phyloP scores from a whole-genome alignment of 805 yeast species.

The Millerago galiae region DNA sequence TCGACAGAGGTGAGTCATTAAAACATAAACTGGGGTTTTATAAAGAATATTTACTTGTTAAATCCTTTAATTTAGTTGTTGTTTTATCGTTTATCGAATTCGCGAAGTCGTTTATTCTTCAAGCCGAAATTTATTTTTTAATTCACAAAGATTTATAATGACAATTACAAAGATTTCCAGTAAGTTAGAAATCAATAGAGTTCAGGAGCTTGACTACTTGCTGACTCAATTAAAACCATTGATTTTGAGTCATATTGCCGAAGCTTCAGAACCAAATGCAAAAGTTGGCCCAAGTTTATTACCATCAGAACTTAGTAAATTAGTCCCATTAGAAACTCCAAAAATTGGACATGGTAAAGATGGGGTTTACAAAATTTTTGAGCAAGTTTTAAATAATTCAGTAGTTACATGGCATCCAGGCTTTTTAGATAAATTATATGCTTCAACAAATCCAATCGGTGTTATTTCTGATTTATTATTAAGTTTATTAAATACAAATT shows the following conservation, averaged over 20 bases:
- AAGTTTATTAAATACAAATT: conserved; percentile 70
- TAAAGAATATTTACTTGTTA: too few species aligned
- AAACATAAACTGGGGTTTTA: too few species aligned
- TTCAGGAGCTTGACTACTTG: conserved; percentile 48
- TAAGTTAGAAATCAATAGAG: conserved; percentile 43
- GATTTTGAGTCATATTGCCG: conserved; percentile 48
- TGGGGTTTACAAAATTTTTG: conserved; percentile 44
- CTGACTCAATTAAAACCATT: conserved; percentile 44
- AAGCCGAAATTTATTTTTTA: too few species aligned
- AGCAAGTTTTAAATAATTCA: conserved; percentile 54
- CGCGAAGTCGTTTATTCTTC: too few species aligned
- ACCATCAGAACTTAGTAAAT: conserved; percentile 40
- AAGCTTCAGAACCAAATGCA: conserved; percentile 35
- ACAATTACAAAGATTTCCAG: conserved; percentile 21
- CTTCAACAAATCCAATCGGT: conserved; percentile 83
- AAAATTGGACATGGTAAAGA: conserved; percentile 33
- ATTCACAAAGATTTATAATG: not conserved
- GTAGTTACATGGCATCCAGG: conserved; percentile 88
- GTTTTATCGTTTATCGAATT: too few species aligned
- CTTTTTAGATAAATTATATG: conserved; percentile 76
- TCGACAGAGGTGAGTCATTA: too few species aligned
- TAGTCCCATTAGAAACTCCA: conserved; percentile 31
- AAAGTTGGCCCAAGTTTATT: conserved; percentile 46
- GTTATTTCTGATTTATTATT: conserved; percentile 64
- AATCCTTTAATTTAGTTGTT: too few species aligned